phyloP scores from a whole-genome alignment of 805 yeast genomes.

The Aciculoconidium aculeatum region DNA sequence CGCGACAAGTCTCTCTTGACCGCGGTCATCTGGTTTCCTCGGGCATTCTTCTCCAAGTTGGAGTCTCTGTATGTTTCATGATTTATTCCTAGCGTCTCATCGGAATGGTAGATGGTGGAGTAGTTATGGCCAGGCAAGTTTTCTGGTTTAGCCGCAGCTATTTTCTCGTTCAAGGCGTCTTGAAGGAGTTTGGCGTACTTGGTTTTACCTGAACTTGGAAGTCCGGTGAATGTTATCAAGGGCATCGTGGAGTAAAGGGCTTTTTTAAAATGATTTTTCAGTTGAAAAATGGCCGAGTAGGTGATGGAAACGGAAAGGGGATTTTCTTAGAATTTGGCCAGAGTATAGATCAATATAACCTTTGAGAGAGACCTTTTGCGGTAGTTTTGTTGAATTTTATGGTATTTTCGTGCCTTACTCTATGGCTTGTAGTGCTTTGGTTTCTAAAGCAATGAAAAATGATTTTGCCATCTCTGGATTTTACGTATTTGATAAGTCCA shows the following conservation, averaged over 20 bases:
- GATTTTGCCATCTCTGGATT: too few relatives aligned
- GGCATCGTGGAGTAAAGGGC: conserved; percentile 65
- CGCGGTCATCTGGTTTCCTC: conserved; percentile 84
- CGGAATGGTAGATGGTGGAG: conserved; percentile 65
- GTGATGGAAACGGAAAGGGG: too few relatives aligned
- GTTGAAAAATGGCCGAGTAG: too few relatives aligned
- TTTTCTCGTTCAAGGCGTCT: conserved; percentile 40
- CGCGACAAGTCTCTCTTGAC: conserved; percentile 75
- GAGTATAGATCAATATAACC: not conserved
- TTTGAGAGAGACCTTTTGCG: too few relatives aligned
- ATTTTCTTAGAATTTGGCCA: too few relatives aligned
- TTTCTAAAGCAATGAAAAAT: too few relatives aligned
- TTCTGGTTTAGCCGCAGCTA: conserved; percentile 28
- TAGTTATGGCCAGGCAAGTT: conserved; percentile 49
- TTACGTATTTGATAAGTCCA: too few relatives aligned
- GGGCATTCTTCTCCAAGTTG: conserved; percentile 67
- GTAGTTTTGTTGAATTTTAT: too few relatives aligned
- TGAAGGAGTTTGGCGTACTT: conserved; percentile 59
- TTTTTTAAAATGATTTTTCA: not conserved
- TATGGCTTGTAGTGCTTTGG: too few relatives aligned
- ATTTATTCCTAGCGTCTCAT: conserved; percentile 67
- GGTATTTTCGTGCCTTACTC: too few relatives aligned
- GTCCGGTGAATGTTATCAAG: conserved; percentile 73
- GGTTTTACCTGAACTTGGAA: conserved; percentile 81
- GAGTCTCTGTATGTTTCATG: conserved; percentile 69